Evolutionary conservation across 495 filamentous ascomycete genomes (phyloP).

Genomic region (Hyphodiscus hymeniophilus): DNA sequence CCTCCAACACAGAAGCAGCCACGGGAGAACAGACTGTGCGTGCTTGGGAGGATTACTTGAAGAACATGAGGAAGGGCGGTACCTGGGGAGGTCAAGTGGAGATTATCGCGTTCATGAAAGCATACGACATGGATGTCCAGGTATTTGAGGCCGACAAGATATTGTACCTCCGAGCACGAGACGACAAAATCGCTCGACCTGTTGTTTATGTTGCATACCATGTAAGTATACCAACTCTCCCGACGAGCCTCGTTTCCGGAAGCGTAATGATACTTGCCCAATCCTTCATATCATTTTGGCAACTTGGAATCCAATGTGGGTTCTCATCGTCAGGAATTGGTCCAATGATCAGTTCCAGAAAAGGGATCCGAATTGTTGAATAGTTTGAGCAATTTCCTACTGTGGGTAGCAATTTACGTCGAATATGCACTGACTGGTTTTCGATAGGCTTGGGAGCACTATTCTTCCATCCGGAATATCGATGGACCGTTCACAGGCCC

Average conservation of each 20-base stretch:
- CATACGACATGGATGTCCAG: constrained; percentile 53
- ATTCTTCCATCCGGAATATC: constrained; percentile 61
- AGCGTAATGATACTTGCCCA: too few relatives aligned
- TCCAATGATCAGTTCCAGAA: too few relatives aligned
- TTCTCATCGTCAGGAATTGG: too few relatives aligned
- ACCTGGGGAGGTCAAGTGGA: constrained; percentile 68
- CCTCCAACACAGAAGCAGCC: constrained; percentile 21
- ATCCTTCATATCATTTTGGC: too few relatives aligned
- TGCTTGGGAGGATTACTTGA: constrained; percentile 54
- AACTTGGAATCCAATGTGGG: too few relatives aligned
- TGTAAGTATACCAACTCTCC: constrained; percentile 37
- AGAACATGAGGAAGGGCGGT: constrained; percentile 50
- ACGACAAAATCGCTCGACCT: constrained; percentile 28
- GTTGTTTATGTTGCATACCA: constrained; percentile 63
- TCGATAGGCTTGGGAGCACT: constrained; percentile 59
- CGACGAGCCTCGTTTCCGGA: too few relatives aligned
- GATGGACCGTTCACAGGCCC: constrained; percentile 51
- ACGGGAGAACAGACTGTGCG: constrained; percentile 51
- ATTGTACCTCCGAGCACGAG: constrained; percentile 36
- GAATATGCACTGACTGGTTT: background rate
- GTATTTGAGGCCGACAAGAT: constrained; percentile 41
- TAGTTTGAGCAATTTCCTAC: too few relatives aligned
- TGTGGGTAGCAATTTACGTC: too few relatives aligned
- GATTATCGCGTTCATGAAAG: constrained; percentile 58
- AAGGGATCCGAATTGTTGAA: too few relatives aligned